A percentile compares a stretch with the other conserved stretches of the same genome.
These are phyloP conservation scores for Candida sanyiensis DNA, from an alignment of 805 yeast species.

Conservation along the genomic window DNA sequence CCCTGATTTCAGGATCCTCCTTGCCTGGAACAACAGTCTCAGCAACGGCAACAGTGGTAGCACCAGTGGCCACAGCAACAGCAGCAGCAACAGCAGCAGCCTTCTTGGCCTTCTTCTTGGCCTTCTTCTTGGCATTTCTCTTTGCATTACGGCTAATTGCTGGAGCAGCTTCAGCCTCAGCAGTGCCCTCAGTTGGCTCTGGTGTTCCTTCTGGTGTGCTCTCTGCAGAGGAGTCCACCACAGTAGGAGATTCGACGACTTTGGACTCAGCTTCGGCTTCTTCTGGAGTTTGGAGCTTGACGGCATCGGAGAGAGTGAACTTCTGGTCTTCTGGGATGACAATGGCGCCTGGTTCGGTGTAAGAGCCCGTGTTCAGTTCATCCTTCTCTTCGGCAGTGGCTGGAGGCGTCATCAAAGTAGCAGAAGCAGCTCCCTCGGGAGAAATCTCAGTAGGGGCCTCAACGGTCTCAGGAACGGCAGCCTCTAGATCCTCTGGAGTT, in stretches of 20 bases:
- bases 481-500: conserved; percentile 1
- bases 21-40: conserved; percentile 2
- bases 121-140: conserved; percentile 7
- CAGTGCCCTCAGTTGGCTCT: conserved; percentile 1
- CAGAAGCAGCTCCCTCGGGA: conserved; percentile 6
- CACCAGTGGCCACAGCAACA: conserved; percentile 6
- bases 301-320: conserved; percentile 7
- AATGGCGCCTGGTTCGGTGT: conserved; percentile 10
- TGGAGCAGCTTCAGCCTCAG: neutral
- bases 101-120: conserved; percentile 10
- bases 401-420: conserved; percentile 22
- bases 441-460: neutral
- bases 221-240: neutral
- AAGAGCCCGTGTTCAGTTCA: conserved; percentile 1
- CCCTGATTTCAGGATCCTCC: no score
- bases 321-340: conserved; percentile 11
- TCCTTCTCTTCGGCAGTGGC: conserved; percentile 10
- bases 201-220: conserved; percentile 5
- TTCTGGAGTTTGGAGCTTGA: neutral
- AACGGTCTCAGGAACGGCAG: conserved; percentile 2
- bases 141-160: conserved; percentile 2
- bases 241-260: neutral
- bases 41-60: conserved; percentile 5
- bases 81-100: conserved; percentile 11
- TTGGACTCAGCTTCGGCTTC: neutral